Evolutionary conservation across 106 monocot genomes (phyloP).

Genomic region (Allium cepa): DNA sequence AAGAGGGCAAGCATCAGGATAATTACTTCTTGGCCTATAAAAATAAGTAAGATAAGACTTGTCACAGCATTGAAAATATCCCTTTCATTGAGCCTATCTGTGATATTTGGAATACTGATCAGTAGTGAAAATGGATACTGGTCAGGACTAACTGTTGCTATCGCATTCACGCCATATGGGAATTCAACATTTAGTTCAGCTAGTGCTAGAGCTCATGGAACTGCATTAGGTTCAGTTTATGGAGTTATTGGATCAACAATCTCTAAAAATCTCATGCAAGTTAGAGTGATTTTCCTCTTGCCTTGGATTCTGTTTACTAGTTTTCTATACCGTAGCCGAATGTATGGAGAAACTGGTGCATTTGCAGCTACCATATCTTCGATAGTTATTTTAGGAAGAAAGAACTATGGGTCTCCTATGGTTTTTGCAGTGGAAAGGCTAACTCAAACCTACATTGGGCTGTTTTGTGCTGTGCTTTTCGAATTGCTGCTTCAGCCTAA

Average conservation of each 20-base stretch:
- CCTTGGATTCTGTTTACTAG: background rate
- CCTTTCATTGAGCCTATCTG: slow-evolving; percentile 33
- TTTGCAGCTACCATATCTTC: background rate
- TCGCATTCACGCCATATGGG: slow-evolving; percentile 25
- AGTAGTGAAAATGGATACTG: slow-evolving; percentile 36
- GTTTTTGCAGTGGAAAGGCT: background rate
- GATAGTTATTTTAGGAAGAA: background rate
- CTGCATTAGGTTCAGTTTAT: background rate
- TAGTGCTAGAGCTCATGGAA: background rate
- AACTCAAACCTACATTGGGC: background rate
- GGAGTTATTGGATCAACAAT: background rate
- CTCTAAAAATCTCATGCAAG: background rate
- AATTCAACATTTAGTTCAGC: background rate
- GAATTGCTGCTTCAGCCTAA: background rate
- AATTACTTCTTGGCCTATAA: background rate
- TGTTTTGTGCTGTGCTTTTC: background rate
- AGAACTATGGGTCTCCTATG: background rate
- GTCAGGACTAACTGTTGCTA: slow-evolving; percentile 54
- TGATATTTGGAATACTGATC: slow-evolving; percentile 38
- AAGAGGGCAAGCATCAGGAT: slow-evolving; percentile 5
- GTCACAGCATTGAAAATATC: slow-evolving; percentile 29
- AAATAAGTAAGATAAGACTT: slow-evolving; percentile 13
- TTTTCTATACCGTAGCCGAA: background rate
- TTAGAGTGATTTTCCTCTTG: background rate
- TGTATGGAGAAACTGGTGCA: background rate